Conservation (phyloP, 2,329 filamentous ascomycete genomes). For the Arthroderma uncinatum region DNA sequence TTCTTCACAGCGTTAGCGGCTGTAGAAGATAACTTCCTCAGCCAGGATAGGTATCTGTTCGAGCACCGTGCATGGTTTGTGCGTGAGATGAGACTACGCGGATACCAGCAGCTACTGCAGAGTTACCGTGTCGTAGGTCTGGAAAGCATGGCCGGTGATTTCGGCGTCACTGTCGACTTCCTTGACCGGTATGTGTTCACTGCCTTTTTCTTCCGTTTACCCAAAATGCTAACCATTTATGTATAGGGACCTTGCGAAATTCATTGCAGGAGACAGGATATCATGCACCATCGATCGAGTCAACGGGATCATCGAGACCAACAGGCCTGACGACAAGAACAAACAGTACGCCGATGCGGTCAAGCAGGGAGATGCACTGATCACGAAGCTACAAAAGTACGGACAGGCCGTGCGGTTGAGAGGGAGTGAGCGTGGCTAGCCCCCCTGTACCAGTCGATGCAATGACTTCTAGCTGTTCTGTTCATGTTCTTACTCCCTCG, state of each 20-base stretch:
- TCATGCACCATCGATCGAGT: conserved; percentile 97
- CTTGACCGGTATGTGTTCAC: conserved; percentile 63
- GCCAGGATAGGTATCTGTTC: conserved; percentile 84
- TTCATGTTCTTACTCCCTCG: not conserved
- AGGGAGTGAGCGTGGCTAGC: conserved; percentile 77
- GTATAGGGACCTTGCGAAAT: conserved; percentile 78
- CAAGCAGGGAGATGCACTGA: conserved; percentile 92
- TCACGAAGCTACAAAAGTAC: conserved; percentile 99
- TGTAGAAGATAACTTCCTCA: conserved; percentile 89
- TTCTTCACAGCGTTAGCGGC: conserved; percentile 85
- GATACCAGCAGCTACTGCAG: conserved; percentile 93
- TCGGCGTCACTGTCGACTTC: conserved; percentile 93
- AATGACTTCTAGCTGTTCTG: not conserved
- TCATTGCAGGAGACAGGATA: conserved; percentile 89
- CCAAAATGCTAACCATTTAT: not conserved
- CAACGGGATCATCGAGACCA: conserved; percentile 93
- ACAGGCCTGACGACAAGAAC: conserved; percentile 97
- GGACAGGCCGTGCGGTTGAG: conserved; percentile 89
- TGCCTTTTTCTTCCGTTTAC: conserved; percentile 5
- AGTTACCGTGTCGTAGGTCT: conserved; percentile 96
- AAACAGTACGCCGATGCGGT: conserved; percentile 98
- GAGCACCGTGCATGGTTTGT: conserved; percentile 98
- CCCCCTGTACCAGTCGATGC: not conserved
- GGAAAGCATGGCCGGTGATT: conserved; percentile 92
- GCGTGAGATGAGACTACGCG: conserved; percentile 91